Evolutionary conservation across 306 rosid species (phyloP).

Genomic region (Luffa aegyptiaca): DNA sequence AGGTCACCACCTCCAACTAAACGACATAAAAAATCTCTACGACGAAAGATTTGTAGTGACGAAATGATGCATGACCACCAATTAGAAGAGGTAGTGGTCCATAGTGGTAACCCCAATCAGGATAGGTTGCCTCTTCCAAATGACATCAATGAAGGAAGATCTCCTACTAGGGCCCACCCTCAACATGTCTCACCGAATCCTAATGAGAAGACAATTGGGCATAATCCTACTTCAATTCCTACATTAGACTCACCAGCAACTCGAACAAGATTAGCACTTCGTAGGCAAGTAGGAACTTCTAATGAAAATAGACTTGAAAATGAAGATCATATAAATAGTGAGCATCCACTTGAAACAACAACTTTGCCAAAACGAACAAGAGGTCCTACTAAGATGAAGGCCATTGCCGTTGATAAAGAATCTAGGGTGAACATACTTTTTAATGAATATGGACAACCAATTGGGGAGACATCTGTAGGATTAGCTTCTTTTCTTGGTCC

Average conservation of each 20-base stretch:
- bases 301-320: not conserved
- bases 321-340: not conserved
- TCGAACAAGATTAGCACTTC: not conserved
- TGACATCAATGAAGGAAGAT: not conserved
- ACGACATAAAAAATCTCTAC: no score
- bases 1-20: no score
- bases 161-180: not conserved
- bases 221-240: not conserved
- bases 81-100: no score
- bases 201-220: not conserved
- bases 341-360: not conserved
- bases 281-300: not conserved
- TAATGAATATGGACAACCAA: not conserved
- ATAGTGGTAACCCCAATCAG: not conserved
- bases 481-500: not conserved
- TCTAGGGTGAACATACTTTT: not conserved
- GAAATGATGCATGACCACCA: no score
- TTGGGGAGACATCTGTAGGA: not conserved
- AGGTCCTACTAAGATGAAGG: not conserved
- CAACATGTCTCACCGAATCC: not conserved
- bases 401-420: not conserved
- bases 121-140: not conserved
- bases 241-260: not conserved
- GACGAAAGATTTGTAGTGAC: no score
- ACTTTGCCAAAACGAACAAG: not conserved